Evolutionary conservation across 495 filamentous ascomycete genomes (phyloP).

Genomic region (Margaritispora aquatica): DNA sequence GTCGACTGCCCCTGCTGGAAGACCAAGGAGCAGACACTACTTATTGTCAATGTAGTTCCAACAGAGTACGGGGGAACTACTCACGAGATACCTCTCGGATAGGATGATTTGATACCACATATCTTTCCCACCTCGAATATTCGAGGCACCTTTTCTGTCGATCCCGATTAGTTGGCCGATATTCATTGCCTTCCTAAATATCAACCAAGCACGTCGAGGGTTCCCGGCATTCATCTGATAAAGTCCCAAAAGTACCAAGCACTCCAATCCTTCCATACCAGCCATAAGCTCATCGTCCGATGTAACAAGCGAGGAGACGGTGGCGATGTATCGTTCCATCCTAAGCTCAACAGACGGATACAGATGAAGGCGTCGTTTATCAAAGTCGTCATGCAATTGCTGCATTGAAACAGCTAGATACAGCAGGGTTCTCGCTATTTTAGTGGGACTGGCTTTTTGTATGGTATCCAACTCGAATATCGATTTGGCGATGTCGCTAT

Average conservation of each 20-base stretch:
- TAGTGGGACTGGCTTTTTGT: conserved; percentile 33
- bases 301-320: conserved; percentile 35
- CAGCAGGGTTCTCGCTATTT: conserved; percentile 39
- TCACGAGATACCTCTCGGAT: conserved; percentile 22
- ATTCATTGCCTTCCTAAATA: conserved; percentile 33
- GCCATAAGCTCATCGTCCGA: conserved; percentile 44
- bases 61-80: neutral
- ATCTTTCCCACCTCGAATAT: conserved; percentile 7
- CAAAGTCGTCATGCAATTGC: conserved; percentile 30
- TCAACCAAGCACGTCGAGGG: conserved; percentile 39
- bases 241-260: conserved; percentile 29
- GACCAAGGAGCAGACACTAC: conserved; percentile 32
- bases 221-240: conserved; percentile 40
- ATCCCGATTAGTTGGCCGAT: conserved; percentile 41
- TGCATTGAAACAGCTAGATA: conserved; percentile 43
- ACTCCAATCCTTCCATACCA: conserved; percentile 39
- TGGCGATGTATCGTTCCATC: conserved; percentile 31
- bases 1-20: conserved; percentile 31
- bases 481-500: conserved; percentile 21
- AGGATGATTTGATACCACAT: conserved; percentile 21
- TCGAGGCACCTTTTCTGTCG: conserved; percentile 18
- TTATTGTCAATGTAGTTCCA: neutral
- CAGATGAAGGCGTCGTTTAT: conserved; percentile 24
- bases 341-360: conserved; percentile 25
- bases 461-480: conserved; percentile 27